Evolutionary conservation across 495 filamentous ascomycete species (phyloP).

Genomic region (Daldinia decipiens): DNA sequence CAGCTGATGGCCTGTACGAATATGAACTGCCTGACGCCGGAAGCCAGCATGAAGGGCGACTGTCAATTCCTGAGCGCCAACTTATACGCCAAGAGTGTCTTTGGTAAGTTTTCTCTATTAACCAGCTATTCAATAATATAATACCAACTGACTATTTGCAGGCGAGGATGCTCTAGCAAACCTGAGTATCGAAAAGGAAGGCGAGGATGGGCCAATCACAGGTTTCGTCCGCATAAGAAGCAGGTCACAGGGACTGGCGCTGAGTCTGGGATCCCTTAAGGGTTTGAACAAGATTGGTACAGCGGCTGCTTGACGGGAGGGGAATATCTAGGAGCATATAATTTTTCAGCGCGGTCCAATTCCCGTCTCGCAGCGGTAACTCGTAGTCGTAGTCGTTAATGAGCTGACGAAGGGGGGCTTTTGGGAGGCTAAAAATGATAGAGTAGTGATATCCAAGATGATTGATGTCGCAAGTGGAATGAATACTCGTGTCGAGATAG

Average conservation of each 20-base stretch:
- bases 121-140: slow-evolving; percentile 8
- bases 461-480: slow-evolving; percentile 33
- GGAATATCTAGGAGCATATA: slow-evolving; percentile 19
- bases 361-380: neutral
- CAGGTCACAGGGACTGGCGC: slow-evolving; percentile 92
- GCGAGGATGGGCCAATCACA: slow-evolving; percentile 92
- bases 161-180: slow-evolving; percentile 99
- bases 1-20: slow-evolving; percentile 98
- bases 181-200: slow-evolving; percentile 96
- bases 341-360: slow-evolving; percentile 10
- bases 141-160: slow-evolving; percentile 54
- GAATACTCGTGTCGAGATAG: slow-evolving; percentile 30
- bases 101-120: slow-evolving; percentile 75
- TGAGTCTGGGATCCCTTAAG: slow-evolving; percentile 95
- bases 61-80: slow-evolving; percentile 99
- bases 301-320: slow-evolving; percentile 48
- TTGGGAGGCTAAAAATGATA: slow-evolving; percentile 14
- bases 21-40: slow-evolving; percentile 97
- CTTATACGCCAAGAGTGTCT: slow-evolving; percentile 95
- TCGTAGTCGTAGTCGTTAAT: slow-evolving; percentile 13
- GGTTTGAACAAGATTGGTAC: slow-evolving; percentile 85
- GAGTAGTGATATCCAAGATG: slow-evolving; percentile 39
- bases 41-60: slow-evolving; percentile 95
- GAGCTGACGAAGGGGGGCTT: slow-evolving; percentile 14
- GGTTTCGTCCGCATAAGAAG: slow-evolving; percentile 99